Percentiles rank a stretch among this genome's conserved stretches.
Evolutionary conservation across 2,329 filamentous ascomycete species (phyloP).

Genomic region (Chrysoporthe puriensis): DNA sequence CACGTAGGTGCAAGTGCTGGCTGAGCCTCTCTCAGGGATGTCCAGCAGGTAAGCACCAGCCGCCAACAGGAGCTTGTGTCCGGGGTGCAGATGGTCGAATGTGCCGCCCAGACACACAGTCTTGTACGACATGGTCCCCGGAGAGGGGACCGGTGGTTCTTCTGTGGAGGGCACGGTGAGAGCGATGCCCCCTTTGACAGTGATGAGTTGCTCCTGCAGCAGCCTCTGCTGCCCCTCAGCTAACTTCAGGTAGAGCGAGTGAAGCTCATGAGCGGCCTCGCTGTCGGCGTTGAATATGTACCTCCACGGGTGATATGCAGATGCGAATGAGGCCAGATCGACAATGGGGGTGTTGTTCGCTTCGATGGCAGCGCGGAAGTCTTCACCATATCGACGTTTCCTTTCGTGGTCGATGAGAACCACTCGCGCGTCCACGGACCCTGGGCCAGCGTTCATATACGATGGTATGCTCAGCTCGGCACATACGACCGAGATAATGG

Average conservation of each 20-base stretch:
- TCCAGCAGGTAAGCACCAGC: conserved; percentile 76
- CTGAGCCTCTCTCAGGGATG: conserved; percentile 46
- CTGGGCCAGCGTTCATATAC: conserved; percentile 61
- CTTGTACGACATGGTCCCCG: conserved; percentile 47
- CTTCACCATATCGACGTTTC: conserved; percentile 37
- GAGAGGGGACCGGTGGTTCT: conserved; percentile 29
- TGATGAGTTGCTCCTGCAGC: conserved; percentile 54
- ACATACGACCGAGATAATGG: conserved; percentile 74
- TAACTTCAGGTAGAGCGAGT: conserved; percentile 52
- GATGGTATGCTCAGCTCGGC: conserved; percentile 63
- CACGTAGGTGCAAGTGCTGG: conserved; percentile 62
- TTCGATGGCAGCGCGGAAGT: conserved; percentile 43
- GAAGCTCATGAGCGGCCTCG: conserved; percentile 64
- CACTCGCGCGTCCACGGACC: conserved; percentile 76
- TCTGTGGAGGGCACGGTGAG: conserved; percentile 40
- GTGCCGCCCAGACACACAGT: conserved; percentile 86
- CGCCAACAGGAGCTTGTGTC: conserved; percentile 95
- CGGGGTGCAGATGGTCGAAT: conserved; percentile 93
- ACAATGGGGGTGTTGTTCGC: conserved; percentile 51
- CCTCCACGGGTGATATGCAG: conserved; percentile 63
- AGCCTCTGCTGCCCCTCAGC: conserved; percentile 52
- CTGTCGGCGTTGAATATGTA: conserved; percentile 68
- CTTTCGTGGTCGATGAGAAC: conserved; percentile 69
- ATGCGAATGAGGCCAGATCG: conserved; percentile 56
- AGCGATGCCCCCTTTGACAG: conserved; percentile 57